Evolutionary conservation across 352 stramenopile species (phyloP).

Genomic region (Phytopythium delawarense): DNA sequence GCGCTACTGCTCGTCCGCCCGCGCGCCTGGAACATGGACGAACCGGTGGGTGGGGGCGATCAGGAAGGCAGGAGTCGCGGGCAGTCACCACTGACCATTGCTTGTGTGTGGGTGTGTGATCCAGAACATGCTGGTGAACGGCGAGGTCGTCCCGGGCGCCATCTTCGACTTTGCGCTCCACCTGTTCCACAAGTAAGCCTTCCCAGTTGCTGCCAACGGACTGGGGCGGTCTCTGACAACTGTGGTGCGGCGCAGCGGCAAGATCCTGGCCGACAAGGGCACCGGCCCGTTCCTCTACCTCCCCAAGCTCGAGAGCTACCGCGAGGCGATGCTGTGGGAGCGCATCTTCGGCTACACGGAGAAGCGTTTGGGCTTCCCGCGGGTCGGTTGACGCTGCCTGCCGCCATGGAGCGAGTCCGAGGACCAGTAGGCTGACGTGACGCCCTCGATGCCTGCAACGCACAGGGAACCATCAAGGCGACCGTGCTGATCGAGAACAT

Average conservation of each 20-base stretch:
- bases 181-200: constrained; percentile 91
- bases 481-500: constrained; percentile 97
- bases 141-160: constrained; percentile 78
- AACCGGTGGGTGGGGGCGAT: constrained; percentile 49
- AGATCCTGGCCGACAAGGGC: constrained; percentile 65
- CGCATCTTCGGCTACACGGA: constrained; percentile 93
- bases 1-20: constrained; percentile 91
- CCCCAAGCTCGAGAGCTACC: constrained; percentile 92
- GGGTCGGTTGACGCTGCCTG: constrained; percentile 15
- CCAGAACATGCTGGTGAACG: constrained; percentile 89
- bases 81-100: too few species aligned
- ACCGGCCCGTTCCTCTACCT: constrained; percentile 93
- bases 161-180: constrained; percentile 96
- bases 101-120: not conserved
- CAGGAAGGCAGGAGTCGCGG: too few species aligned
- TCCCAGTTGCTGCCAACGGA: not conserved
- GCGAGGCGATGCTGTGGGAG: constrained; percentile 94
- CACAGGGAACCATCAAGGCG: constrained; percentile 73
- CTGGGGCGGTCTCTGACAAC: not conserved
- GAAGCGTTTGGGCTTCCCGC: constrained; percentile 78
- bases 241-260: constrained; percentile 32
- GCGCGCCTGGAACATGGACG: constrained; percentile 94
- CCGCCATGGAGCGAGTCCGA: not conserved
- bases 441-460: not conserved
- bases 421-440: not conserved